Percentiles rank a stretch among this genome's conserved stretches.
Conservation (phyloP, 306 rosid species). For the Argentina anserina region DNA sequence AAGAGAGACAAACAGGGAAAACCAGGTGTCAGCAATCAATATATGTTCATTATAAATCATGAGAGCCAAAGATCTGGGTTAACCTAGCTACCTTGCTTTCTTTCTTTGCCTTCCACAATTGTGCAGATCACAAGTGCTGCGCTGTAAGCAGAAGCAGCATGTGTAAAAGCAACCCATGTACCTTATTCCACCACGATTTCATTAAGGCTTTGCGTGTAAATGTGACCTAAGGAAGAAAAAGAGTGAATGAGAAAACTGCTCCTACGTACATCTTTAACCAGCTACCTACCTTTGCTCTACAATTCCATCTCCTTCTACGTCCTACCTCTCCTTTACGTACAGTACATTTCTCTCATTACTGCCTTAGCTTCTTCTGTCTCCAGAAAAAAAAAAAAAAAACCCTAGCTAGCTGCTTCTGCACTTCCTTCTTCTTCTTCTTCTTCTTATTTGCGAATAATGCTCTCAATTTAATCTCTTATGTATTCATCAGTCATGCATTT, state of each 20-base stretch:
- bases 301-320: not conserved
- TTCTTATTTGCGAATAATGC: too few relatives aligned
- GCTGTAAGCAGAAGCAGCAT: conserved; percentile 4
- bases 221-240: not conserved
- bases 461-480: not conserved
- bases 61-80: not conserved
- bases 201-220: conserved; percentile 9
- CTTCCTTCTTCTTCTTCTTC: not conserved
- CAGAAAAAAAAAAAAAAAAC: too few relatives aligned
- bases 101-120: not conserved
- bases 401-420: not conserved
- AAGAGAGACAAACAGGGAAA: conserved; percentile 33
- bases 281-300: not conserved
- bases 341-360: not conserved
- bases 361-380: not conserved
- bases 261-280: not conserved
- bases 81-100: not conserved
- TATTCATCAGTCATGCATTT: not conserved
- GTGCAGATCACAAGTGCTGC: conserved; percentile 3
- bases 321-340: not conserved
- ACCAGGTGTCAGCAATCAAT: conserved; percentile 35
- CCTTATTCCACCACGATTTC: not conserved
- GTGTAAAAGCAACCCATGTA: not conserved
- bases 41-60: not conserved
- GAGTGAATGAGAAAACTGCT: conserved; percentile 4